Percentiles rank a stretch among this genome's conserved stretches.
Evolutionary conservation across 1,139 yeast species (phyloP).

Genomic region (Yamadazyma dushanensis): DNA sequence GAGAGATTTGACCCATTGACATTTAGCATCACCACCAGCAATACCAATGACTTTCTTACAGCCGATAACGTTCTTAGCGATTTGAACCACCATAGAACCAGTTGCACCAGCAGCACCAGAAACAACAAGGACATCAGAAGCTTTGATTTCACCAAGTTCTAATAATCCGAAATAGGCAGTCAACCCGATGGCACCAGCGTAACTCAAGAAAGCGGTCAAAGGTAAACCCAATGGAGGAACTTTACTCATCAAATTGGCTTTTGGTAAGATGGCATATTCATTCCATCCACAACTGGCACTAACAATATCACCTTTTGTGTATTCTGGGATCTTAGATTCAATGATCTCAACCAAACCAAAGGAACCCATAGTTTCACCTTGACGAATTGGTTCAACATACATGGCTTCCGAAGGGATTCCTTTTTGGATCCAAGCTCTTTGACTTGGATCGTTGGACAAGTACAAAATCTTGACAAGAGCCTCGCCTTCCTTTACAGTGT

Average conservation of each 20-base stretch:
- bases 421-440: conserved; percentile 59
- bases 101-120: conserved; percentile 75
- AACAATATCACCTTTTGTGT: conserved; percentile 45
- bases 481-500: conserved; percentile 39
- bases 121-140: conserved; percentile 39
- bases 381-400: conserved; percentile 47
- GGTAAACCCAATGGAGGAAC: conserved; percentile 28
- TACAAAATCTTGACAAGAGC: conserved; percentile 47
- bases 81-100: conserved; percentile 61
- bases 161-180: conserved; percentile 63
- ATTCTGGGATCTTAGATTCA: conserved; percentile 40
- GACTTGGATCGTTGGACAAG: conserved; percentile 69
- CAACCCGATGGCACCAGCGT: conserved; percentile 55
- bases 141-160: conserved; percentile 42
- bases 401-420: conserved; percentile 39
- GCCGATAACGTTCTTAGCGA: conserved; percentile 54
- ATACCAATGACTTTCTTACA: conserved; percentile 62
- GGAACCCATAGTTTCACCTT: conserved; percentile 52
- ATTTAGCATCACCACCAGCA: conserved; percentile 61
- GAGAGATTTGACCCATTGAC: conserved; percentile 52
- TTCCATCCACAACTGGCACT: conserved; percentile 30
- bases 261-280: conserved; percentile 26
- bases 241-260: conserved; percentile 21
- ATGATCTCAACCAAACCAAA: conserved; percentile 52
- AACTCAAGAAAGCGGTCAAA: conserved; percentile 25